phyloP scores from a whole-genome alignment of 108 stramenopile species.

The Discostella stelligeroides region DNA sequence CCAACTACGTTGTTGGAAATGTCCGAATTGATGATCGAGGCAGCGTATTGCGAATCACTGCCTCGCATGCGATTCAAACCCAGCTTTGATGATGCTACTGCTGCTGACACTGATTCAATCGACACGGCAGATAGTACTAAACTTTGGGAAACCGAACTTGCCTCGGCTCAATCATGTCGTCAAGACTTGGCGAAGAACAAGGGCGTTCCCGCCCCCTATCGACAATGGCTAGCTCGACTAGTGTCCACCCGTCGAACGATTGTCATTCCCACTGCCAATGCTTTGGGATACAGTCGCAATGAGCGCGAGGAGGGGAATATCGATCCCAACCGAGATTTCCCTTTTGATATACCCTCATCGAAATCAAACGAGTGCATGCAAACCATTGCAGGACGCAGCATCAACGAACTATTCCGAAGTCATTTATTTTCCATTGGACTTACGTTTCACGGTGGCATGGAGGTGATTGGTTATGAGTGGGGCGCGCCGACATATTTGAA shows the following conservation, averaged over 20 bases:
- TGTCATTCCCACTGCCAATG: slow-evolving; percentile 80
- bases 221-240: slow-evolving; percentile 71
- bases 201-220: slow-evolving; percentile 39
- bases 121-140: neutral
- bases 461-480: slow-evolving; percentile 92
- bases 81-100: too few relatives aligned
- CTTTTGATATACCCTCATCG: slow-evolving; percentile 56
- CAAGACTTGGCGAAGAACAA: slow-evolving; percentile 22
- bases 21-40: slow-evolving; percentile 58
- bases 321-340: slow-evolving; percentile 94
- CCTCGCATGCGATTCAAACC: slow-evolving; percentile 50
- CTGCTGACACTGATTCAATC: too few relatives aligned
- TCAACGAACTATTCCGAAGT: slow-evolving; percentile 83
- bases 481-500: slow-evolving; percentile 58
- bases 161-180: slow-evolving; percentile 35
- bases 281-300: slow-evolving; percentile 63
- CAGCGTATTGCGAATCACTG: slow-evolving; percentile 78
- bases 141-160: slow-evolving; percentile 33
- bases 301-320: slow-evolving; percentile 56
- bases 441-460: slow-evolving; percentile 94
- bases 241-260: slow-evolving; percentile 67
- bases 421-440: slow-evolving; percentile 81
- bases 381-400: slow-evolving; percentile 80
- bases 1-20: slow-evolving; percentile 68
- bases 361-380: slow-evolving; percentile 64